Base-by-base conservation (phyloP, 2,329 filamentous ascomycete species). In the Aspergillus japonicus region DNA sequence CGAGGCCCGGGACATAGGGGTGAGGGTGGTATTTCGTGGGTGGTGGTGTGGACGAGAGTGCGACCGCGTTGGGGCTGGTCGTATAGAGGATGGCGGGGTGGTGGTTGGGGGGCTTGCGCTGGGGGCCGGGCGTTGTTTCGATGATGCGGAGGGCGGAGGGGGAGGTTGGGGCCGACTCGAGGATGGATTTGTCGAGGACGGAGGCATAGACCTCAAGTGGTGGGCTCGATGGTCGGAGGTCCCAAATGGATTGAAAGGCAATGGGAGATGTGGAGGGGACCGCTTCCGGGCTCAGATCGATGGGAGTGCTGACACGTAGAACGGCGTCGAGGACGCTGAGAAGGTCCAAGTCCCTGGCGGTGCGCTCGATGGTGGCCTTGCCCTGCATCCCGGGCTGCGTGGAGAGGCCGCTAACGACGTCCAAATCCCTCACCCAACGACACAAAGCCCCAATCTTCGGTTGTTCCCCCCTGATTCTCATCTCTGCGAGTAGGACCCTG, bases 391-490 rank as follows among this genome's bases (percentile, higher is more conserved):
- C 78, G 0, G 83, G 77, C 56, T 83, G 78, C 23, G 85, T 85
- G 3, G 85, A 85, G 7, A 89, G 75, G 1, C 87, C 87, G 64
- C 85, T 88, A 53, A 89, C 84, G 24, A 89, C 84, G 66, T 90
- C 88, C 26, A 90, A 77, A 68, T 89, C 87, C 59, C 88, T 82
- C 4, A 90, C 88, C 88, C 88, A 91, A 58, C 88, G 84, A 71
- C 87, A 90, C 7, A 90, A 74, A 1, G 88, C 87, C 21, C 88
- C 88, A 0, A 90, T 75, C 65, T 89, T 89, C 0, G 88, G 88
- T 19, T 84, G 81, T 62, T 90, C 82, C 3, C 80, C 77, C n/a
- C 87, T 79, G 19, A 90, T 85, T 31, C 83, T 81, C 88, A 90
- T 90, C 75, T 90, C 88, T 0, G 87, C 83, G 1, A 91, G 81